Conservation (phyloP, 1,139 yeast genomes). For the Geotrichum candidum region DNA sequence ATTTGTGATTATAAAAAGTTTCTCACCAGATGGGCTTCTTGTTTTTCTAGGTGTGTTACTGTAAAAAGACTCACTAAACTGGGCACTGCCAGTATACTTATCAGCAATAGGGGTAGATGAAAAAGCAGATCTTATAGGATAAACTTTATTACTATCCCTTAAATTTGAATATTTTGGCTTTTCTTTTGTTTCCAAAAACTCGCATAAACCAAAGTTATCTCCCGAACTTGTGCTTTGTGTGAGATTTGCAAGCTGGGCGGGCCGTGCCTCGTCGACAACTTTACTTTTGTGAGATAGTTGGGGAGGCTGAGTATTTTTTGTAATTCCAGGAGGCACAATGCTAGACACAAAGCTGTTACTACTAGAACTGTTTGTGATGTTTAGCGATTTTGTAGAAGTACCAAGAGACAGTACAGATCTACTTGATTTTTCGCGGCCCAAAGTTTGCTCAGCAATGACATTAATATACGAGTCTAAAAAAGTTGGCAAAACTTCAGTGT, state of each 20-base stretch:
- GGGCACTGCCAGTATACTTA: conserved; percentile 8
- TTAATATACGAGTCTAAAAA: background rate
- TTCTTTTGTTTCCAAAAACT: conserved; percentile 3
- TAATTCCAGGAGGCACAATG: background rate
- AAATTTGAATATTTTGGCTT: background rate
- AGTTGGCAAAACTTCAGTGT: background rate
- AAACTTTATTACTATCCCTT: background rate
- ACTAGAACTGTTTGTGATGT: conserved; percentile 10
- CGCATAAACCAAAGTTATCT: background rate
- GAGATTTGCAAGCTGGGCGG: background rate
- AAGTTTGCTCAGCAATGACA: background rate
- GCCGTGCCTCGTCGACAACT: background rate
- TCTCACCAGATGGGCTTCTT: background rate
- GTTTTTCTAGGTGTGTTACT: background rate
- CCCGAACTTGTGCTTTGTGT: background rate
- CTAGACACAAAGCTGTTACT: background rate
- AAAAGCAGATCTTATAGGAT: background rate
- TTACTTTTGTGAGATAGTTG: background rate
- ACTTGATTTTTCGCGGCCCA: background rate
- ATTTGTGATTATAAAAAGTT: background rate
- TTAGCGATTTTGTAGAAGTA: conserved; percentile 12
- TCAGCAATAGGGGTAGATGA: conserved; percentile 19
- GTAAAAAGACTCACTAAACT: background rate
- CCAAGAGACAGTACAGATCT: background rate
- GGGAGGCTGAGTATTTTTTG: background rate